These are phyloP conservation scores for Dimocarpus longan DNA, from an alignment of 345 rosid species.

Conservation along the genomic window DNA sequence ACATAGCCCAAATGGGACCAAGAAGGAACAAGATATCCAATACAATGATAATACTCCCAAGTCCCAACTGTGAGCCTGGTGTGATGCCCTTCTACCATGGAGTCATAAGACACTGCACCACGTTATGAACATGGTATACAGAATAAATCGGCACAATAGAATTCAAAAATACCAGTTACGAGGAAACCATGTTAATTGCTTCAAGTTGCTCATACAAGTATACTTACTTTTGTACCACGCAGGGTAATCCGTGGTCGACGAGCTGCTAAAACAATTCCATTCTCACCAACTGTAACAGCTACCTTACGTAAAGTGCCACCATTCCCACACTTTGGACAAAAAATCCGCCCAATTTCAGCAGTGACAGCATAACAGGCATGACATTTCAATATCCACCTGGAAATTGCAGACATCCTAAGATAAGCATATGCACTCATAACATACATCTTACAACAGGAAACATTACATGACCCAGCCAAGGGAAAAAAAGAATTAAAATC, in stretches of 20 bases:
- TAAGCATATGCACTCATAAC: slow-evolving; percentile 15
- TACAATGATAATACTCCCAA: background rate
- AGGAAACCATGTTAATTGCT: background rate
- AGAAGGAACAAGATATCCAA: background rate
- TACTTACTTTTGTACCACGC: slow-evolving; percentile 85
- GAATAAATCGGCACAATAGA: background rate
- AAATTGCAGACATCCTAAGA: slow-evolving; percentile 16
- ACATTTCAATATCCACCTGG: slow-evolving; percentile 91
- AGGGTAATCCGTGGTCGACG: slow-evolving; percentile 66
- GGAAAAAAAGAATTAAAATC: background rate
- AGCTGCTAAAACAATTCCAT: slow-evolving; percentile 67
- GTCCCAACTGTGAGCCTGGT: background rate
- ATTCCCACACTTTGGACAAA: slow-evolving; percentile 96
- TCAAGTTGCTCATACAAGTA: background rate
- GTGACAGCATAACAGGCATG: slow-evolving; percentile 96
- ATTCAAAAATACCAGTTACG: background rate
- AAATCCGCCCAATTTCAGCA: slow-evolving; percentile 76
- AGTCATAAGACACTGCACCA: background rate
- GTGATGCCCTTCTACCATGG: background rate
- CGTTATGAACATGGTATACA: background rate
- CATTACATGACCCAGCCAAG: background rate
- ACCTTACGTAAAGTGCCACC: slow-evolving; percentile 91
- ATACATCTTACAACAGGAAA: background rate
- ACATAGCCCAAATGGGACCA: background rate
- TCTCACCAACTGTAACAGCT: slow-evolving; percentile 80